These are phyloP conservation scores for Gautieria morchelliformis DNA, from an alignment of 768 basidiomycete genomes.

Conservation along the genomic window DNA sequence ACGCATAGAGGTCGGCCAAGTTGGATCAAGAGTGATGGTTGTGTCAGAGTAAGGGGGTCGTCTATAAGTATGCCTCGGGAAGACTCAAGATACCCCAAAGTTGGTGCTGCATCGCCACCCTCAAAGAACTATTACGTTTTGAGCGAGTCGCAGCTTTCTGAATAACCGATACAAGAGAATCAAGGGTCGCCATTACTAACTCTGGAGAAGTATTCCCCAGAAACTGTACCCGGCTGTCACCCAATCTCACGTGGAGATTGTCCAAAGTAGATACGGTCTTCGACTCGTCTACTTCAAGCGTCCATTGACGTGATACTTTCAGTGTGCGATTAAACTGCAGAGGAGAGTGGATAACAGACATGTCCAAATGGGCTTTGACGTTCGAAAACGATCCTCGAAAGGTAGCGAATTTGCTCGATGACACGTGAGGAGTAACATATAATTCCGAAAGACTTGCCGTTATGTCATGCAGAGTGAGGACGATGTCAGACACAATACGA, in stretches of 20 bases:
- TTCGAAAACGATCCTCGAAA: background rate
- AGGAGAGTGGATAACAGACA: background rate
- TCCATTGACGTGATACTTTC: background rate
- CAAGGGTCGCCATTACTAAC: background rate
- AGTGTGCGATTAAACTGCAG: background rate
- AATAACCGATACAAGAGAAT: background rate
- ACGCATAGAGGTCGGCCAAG: conserved; percentile 56
- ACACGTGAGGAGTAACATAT: background rate
- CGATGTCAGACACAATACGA: background rate
- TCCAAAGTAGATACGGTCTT: background rate
- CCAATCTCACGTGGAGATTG: background rate
- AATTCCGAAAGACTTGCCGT: background rate
- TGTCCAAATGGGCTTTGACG: background rate
- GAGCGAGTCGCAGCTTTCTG: background rate
- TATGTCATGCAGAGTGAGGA: background rate
- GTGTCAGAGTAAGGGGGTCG: conserved; percentile 74
- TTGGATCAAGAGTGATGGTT: conserved; percentile 78
- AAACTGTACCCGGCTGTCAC: background rate
- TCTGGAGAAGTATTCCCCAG: background rate
- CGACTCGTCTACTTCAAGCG: background rate
- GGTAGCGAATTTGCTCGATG: background rate
- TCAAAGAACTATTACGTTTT: background rate
- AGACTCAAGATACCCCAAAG: conserved; percentile 9
- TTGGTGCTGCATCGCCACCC: background rate
- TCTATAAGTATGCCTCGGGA: conserved; percentile 34